Conservation (phyloP, 768 basidiomycete genomes). For the Ramaria sp. region DNA sequence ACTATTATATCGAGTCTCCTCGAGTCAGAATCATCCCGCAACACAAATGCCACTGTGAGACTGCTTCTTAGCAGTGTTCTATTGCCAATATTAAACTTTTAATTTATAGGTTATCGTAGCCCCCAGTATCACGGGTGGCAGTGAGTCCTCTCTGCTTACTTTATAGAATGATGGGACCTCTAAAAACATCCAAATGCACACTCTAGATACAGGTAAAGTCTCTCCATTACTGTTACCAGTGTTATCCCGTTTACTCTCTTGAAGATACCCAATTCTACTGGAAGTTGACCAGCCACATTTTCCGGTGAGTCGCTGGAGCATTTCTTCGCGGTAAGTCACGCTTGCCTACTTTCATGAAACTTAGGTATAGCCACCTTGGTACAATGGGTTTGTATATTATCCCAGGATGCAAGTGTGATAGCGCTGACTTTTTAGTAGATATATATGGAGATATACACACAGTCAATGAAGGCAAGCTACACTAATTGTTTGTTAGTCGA, state of each 20-base stretch:
- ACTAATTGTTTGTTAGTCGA: too few relatives aligned
- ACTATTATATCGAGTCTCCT: constrained; percentile 40
- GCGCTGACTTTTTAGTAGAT: constrained; percentile 2
- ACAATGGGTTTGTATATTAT: neutral
- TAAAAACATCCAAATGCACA: neutral
- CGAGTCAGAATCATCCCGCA: neutral
- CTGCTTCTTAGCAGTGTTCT: neutral
- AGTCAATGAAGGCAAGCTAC: constrained; percentile 52
- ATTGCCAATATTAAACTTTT: neutral
- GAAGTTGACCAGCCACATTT: constrained; percentile 47
- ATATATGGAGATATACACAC: constrained; percentile 36
- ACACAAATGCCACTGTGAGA: neutral
- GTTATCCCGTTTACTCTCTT: neutral
- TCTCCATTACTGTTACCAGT: too few relatives aligned
- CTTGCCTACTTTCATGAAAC: neutral
- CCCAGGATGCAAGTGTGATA: neutral
- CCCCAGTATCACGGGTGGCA: constrained; percentile 27
- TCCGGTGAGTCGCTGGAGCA: constrained; percentile 39
- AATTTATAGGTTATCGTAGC: constrained; percentile 19
- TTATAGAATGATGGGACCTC: neutral
- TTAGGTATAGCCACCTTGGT: neutral
- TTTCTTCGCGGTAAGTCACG: too few relatives aligned
- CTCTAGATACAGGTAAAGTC: constrained; percentile 26
- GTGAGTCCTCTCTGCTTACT: constrained; percentile 6
- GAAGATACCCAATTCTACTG: constrained; percentile 48